Evolutionary conservation across 768 basidiomycete genomes (phyloP).

Genomic region (Russula sp.): DNA sequence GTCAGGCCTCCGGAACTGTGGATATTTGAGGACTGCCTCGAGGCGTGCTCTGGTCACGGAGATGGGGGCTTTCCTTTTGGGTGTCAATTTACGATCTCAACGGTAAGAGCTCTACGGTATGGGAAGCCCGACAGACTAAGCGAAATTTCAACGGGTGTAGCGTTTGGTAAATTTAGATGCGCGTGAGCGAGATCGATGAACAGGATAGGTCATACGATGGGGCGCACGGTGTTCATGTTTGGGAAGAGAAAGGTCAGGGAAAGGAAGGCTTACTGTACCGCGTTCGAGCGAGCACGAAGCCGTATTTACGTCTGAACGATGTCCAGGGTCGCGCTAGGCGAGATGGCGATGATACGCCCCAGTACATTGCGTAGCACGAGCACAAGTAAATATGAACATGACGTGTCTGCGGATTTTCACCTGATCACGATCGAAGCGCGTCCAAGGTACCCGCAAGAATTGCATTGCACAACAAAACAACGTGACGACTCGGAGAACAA

Average conservation of each 20-base stretch:
- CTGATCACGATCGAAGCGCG: slow-evolving; percentile 7
- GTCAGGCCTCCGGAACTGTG: neutral
- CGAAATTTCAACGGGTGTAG: too few species aligned
- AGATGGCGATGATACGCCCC: slow-evolving; percentile 10
- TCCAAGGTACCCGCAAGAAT: neutral
- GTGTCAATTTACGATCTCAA: too few species aligned
- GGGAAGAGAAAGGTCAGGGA: too few species aligned
- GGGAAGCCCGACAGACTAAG: too few species aligned
- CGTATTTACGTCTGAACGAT: neutral
- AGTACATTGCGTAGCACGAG: neutral
- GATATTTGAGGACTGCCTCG: neutral
- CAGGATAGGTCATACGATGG: too few species aligned
- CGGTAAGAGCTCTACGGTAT: too few species aligned
- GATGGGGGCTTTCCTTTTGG: too few species aligned
- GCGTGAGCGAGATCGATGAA: too few species aligned
- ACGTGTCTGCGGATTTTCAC: neutral
- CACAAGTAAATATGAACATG: neutral
- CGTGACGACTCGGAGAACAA: neutral
- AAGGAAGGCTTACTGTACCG: too few species aligned
- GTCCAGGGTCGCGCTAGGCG: neutral
- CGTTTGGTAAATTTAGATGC: too few species aligned
- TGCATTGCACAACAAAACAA: neutral
- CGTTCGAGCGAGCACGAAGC: neutral
- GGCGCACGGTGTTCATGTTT: too few species aligned
- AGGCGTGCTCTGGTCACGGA: neutral